Base-by-base conservation (phyloP, 805 yeast genomes). In the Yarrowia phangngaensis region DNA sequence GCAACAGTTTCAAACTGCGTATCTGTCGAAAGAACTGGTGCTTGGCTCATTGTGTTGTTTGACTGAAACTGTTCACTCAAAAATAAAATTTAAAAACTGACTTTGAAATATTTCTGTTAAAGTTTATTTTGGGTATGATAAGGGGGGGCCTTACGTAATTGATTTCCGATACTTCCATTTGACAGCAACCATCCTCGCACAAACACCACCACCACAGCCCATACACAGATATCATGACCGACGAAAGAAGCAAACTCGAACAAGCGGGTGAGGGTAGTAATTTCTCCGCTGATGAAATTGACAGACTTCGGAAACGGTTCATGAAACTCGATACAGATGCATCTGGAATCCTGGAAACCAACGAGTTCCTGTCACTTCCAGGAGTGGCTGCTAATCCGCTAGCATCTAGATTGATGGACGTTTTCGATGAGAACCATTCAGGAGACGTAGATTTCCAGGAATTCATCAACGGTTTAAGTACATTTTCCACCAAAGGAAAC, bases 361-460 rank as follows among this genome's bases (percentile, higher is more conserved):
- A 79, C 30, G 99, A 92, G 65, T 90, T 94, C 60, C 71, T 90
- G 57, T 78, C 87, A 1, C 90, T 92, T 28, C 98, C 98, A 0
- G 96, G 97, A 0, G 87, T 92, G 20, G 78, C 86, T 4, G 74
- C 82, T 20, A 92, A 92, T 59, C 98, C 98, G 4, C 70, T 92
- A 43, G 96, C 97, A 0, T 70, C 80, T 6, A 73, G 99, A 45
- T 78, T 92, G 51, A 84, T 94, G 74, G 97, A 92, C 56, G 89
- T 92, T 14, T 88, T 92, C 65, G 99, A 92, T 63, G 81, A 80
- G 51, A 96, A 92, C 62, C 85, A 87, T 11, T 82, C 86, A 55
- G 98, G 97, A 2, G 85, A 83, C 54, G 86, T 92, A 27, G 98
- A 94, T 62, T 92, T 92, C 66, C 89, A 87, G 62, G 99, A 92